Conservation (phyloP, 2,329 filamentous ascomycete species). For the Capronia epimyces region DNA sequence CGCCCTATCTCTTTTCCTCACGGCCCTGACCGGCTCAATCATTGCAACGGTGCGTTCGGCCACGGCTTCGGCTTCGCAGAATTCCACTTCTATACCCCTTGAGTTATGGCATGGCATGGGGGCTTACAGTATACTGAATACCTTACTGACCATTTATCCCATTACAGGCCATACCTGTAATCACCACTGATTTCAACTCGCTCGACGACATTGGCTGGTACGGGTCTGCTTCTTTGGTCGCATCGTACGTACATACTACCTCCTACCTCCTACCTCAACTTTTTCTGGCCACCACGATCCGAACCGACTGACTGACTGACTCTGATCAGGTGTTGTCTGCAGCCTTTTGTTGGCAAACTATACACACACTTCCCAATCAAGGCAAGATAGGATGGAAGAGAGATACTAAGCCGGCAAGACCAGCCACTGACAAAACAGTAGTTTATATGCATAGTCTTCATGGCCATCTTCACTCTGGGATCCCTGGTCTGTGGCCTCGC, state of each 20-base stretch:
- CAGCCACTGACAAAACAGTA: neutral
- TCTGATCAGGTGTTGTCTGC: conserved; percentile 40
- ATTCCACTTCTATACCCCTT: conserved; percentile 29
- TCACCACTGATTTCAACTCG: conserved; percentile 35
- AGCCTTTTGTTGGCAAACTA: conserved; percentile 43
- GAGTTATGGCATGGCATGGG: conserved; percentile 25
- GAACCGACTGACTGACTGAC: neutral
- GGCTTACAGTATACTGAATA: no score
- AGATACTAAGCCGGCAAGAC: neutral
- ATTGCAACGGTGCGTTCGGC: conserved; percentile 47
- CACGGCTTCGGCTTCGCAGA: neutral
- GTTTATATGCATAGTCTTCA: conserved; percentile 31
- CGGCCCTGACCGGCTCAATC: conserved; percentile 51
- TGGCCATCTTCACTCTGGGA: conserved; percentile 33
- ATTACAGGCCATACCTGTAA: conserved; percentile 32
- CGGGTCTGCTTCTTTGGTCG: conserved; percentile 33
- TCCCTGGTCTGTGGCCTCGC: conserved; percentile 32
- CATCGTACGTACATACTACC: conserved; percentile 25
- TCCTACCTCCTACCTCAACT: neutral
- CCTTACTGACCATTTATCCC: conserved; percentile 31
- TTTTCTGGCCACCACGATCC: neutral
- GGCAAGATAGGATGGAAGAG: neutral
- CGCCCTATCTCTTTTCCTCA: conserved; percentile 44
- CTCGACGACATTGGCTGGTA: conserved; percentile 38
- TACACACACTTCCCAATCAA: conserved; percentile 43